Evolutionary conservation across 139 green algal species (phyloP), one percentile per base, ranked within the genome.

Genomic region (Chlorella sp.): DNA sequence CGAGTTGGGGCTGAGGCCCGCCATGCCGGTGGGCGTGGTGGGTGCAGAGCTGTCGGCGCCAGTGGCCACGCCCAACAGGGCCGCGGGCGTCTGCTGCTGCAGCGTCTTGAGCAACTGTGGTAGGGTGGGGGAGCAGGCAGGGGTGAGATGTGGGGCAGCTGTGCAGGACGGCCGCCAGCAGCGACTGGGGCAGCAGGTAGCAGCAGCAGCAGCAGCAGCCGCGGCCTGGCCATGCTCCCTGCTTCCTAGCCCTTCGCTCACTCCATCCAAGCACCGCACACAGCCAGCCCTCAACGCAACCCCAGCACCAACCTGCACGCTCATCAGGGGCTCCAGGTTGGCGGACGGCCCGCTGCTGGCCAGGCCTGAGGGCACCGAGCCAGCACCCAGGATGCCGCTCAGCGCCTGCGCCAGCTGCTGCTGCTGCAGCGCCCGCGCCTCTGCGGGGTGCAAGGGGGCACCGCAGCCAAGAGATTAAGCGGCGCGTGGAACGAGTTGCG

Each of bases 351-450:
- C 34, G 26, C 51, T 60, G 51, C 51, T 60, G 51, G 51, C 40
- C 80, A 4, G 65, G 65, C 65, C 19, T 24, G 68, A 40, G 7
- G 68, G 80, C 26, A 54, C 80, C 30, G 80, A 58, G 62, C 40
- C 54, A 60, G 51, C 51, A 30, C 67, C 67, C 48, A 78, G 80
- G 48, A 73, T 78, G 80, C 80, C 68, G 36, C 67, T 73, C 46
- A 78, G 80, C 46, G 80, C 80, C 67, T 74, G 72, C 28, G 70
- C 68, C 74, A 64, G 68, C 84, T 84, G 77, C 84, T 84, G 75
- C 77, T 87, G 77, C 78, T 87, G 75, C 69, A 87, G 79, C 41
- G 80, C 58, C 2, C 77, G 77, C 1, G 77, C 77, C 13, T 83
- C 77, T 83, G 77, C 60, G 30, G 69, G 17, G 20, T 79, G 48